These are phyloP conservation scores for Cladobotryum mycophilum DNA, from an alignment of 2,329 filamentous ascomycete genomes.

Conservation along the genomic window DNA sequence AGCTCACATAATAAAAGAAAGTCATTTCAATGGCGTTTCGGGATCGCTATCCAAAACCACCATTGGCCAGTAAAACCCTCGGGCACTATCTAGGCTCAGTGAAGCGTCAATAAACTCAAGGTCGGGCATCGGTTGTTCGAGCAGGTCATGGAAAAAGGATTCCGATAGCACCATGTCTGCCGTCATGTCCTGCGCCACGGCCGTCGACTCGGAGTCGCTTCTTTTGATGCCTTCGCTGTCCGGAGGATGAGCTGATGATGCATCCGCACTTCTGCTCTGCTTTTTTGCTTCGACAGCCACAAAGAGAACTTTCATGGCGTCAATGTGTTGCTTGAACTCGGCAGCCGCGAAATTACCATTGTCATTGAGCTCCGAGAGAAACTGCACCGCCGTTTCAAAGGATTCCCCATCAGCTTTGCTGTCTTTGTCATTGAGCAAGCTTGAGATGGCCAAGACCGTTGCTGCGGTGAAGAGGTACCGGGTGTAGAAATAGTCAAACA, in stretches of 20 bases:
- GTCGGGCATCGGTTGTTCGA: slow-evolving; percentile 27
- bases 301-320: slow-evolving; percentile 27
- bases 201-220: background rate
- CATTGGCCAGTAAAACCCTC: background rate
- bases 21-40: background rate
- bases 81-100: background rate
- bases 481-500: slow-evolving; percentile 41
- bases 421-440: slow-evolving; percentile 26
- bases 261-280: background rate
- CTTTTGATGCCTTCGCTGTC: background rate
- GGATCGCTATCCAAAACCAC: background rate
- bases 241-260: background rate
- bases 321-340: slow-evolving; percentile 36
- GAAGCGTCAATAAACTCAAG: slow-evolving; percentile 26
- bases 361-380: slow-evolving; percentile 32
- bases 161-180: slow-evolving; percentile 31
- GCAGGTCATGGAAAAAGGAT: slow-evolving; percentile 28
- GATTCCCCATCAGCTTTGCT: slow-evolving; percentile 32
- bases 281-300: slow-evolving; percentile 5
- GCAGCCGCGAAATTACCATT: slow-evolving; percentile 36
- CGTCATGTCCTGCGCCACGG: slow-evolving; percentile 15
- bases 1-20: background rate
- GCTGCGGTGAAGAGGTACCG: slow-evolving; percentile 42
- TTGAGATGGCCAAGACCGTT: slow-evolving; percentile 38
- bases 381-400: slow-evolving; percentile 32